These are phyloP conservation scores for Camelina neglecta DNA, from an alignment of 345 rosid genomes.

Conservation along the genomic window DNA sequence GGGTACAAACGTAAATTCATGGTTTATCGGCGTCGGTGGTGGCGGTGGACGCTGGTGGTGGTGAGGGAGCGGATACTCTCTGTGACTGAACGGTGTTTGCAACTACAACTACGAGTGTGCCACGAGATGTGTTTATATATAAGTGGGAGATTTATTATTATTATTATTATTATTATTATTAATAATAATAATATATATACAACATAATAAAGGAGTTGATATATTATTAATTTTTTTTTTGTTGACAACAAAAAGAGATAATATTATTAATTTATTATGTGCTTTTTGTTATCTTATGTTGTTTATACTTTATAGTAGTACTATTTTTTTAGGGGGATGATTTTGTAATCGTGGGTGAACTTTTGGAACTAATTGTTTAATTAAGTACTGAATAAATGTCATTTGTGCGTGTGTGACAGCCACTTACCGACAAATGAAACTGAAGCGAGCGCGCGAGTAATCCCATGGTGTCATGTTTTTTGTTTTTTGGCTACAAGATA, in stretches of 20 bases:
- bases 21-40: slow-evolving; percentile 13
- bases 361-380: background rate
- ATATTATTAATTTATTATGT: background rate
- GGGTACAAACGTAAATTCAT: slow-evolving; percentile 40
- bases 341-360: background rate
- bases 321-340: background rate
- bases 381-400: background rate
- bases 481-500: slow-evolving; percentile 4
- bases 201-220: background rate
- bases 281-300: background rate
- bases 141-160: background rate
- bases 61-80: slow-evolving; percentile 6
- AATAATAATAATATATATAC: background rate
- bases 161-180: background rate
- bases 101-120: slow-evolving; percentile 11
- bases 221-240: too few relatives aligned
- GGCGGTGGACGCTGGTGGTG: background rate
- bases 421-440: slow-evolving; percentile 13
- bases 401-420: slow-evolving; percentile 22
- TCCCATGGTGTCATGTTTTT: slow-evolving; percentile 24
- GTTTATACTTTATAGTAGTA: too few relatives aligned
- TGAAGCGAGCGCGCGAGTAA: slow-evolving; percentile 25
- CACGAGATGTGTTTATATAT: slow-evolving; percentile 43
- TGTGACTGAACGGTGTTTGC: slow-evolving; percentile 30
- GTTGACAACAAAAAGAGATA: too few relatives aligned